Conservation (phyloP, 345 rosid species). For the sweet orange (Citrus sinensis) region DVS_A1.0 CM039162.1:12090001-12090500, state of each 20-base stretch:
- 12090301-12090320: constrained; percentile 91
- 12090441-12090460: constrained; percentile 71
- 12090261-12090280: constrained; percentile 66
- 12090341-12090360: constrained; percentile 43
- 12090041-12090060: constrained; percentile 72
- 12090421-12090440: constrained; percentile 65
- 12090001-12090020: constrained; percentile 65
- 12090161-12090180: not conserved
- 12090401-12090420: constrained; percentile 72
- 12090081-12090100: constrained; percentile 76
- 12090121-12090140: not conserved
- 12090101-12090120: constrained; percentile 6
- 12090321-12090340: constrained; percentile 83
- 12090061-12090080: constrained; percentile 58
- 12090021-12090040: constrained; percentile 51
- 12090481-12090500: constrained; percentile 53
- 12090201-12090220: not conserved
- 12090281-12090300: constrained; percentile 72
- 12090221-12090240: constrained; percentile 5
- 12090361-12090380: constrained; percentile 60
- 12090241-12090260: constrained; percentile 53
- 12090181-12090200: not conserved
- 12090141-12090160: constrained; percentile 2
- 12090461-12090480: constrained; percentile 56
- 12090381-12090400: constrained; percentile 84